phyloP scores from a whole-genome alignment of 2,329 filamentous ascomycete genomes.

The Scytalidium sp. region DNA sequence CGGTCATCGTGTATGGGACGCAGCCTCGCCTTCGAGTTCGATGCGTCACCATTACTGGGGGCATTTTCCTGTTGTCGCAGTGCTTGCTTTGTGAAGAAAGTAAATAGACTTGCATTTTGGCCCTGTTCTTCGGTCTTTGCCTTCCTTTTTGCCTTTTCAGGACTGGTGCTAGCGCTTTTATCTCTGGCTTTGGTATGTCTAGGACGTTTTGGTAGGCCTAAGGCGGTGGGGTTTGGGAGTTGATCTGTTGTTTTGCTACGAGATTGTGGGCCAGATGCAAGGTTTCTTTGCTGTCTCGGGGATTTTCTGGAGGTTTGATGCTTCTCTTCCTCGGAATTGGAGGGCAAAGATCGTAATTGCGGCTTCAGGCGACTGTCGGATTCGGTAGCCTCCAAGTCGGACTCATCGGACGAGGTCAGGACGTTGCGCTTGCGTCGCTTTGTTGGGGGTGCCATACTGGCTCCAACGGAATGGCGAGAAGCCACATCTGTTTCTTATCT shows the following conservation, averaged over 20 bases:
- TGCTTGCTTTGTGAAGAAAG: conserved; percentile 60
- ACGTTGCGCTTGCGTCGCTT: conserved; percentile 53
- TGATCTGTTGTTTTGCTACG: conserved; percentile 21
- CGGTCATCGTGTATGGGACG: conserved; percentile 26
- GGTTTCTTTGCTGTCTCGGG: conserved; percentile 22
- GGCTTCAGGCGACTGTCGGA: conserved; percentile 13
- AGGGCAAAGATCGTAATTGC: conserved; percentile 18
- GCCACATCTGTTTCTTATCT: neutral
- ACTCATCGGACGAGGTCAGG: conserved; percentile 34
- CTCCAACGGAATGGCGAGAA: neutral
- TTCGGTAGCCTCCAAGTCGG: conserved; percentile 49
- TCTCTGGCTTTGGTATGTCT: conserved; percentile 21
- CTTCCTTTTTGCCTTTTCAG: conserved; percentile 37
- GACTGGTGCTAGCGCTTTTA: conserved; percentile 39
- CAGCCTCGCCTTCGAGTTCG: conserved; percentile 23
- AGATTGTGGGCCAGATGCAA: conserved; percentile 19
- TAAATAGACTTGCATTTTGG: conserved; percentile 53
- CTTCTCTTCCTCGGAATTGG: conserved; percentile 8
- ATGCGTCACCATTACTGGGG: conserved; percentile 1
- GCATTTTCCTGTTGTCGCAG: conserved; percentile 36
- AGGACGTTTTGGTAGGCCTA: conserved; percentile 23
- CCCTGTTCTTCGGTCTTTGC: conserved; percentile 46
- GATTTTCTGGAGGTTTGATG: conserved; percentile 3
- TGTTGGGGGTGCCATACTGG: conserved; percentile 28
- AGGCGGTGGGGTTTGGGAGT: conserved; percentile 24